A percentile compares a stretch with the other conserved stretches of the same genome.
Evolutionary conservation across 2,329 filamentous ascomycete species (phyloP).

Genomic region (Fusarium sambucinum): DNA sequence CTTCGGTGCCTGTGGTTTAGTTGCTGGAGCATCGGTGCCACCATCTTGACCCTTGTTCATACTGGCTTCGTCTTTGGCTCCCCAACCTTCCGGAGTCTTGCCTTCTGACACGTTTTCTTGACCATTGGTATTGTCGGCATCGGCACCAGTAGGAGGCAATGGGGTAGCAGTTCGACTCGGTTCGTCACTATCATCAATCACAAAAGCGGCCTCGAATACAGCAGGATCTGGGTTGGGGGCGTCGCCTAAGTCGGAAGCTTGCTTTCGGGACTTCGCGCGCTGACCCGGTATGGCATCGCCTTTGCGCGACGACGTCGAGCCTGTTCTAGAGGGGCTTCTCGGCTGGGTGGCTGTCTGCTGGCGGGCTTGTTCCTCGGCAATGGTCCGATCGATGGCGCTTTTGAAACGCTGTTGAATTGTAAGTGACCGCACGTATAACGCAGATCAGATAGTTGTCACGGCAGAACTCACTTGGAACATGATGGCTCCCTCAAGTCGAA

Average conservation of each 20-base stretch:
- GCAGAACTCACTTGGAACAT: conserved; percentile 52
- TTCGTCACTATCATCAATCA: conserved; percentile 85
- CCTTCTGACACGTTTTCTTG: conserved; percentile 40
- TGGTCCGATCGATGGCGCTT: conserved; percentile 85
- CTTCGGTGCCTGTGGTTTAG: conserved; percentile 32
- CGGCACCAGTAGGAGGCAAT: conserved; percentile 54
- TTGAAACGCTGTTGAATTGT: conserved; percentile 74
- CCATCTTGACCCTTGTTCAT: conserved; percentile 42
- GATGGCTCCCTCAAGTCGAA: conserved; percentile 39
- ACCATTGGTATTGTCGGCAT: conserved; percentile 45
- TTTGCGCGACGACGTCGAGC: conserved; percentile 55
- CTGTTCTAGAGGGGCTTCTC: conserved; percentile 56
- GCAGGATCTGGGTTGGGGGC: conserved; percentile 78
- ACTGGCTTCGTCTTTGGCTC: conserved; percentile 30
- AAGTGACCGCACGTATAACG: neutral
- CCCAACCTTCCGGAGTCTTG: conserved; percentile 16
- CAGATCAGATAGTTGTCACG: neutral
- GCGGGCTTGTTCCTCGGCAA: conserved; percentile 91
- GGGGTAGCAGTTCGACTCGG: conserved; percentile 73
- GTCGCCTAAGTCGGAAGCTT: conserved; percentile 54
- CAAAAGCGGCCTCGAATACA: conserved; percentile 88
- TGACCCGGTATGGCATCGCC: conserved; percentile 53
- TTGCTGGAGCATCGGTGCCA: conserved; percentile 21
- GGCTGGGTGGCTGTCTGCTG: conserved; percentile 68
- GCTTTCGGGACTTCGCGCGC: conserved; percentile 57